Evolutionary conservation across 192 early-diverging fungal species (phyloP).

Genomic region (Rhizoclosmatium globosum): DNA sequence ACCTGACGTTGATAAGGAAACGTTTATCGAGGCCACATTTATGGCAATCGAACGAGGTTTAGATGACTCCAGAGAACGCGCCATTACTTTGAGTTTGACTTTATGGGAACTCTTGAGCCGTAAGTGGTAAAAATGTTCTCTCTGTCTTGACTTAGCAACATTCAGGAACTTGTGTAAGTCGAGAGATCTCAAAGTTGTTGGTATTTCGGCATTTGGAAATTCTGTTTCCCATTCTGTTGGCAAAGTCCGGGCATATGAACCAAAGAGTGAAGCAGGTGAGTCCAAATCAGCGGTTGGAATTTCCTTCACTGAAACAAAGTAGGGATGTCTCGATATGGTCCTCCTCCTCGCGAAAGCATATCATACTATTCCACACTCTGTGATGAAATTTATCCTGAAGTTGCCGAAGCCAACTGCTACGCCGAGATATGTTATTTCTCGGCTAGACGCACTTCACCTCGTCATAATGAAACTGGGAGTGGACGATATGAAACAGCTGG

Average conservation of each 20-base stretch:
- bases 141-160: background rate
- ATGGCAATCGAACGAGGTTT: conserved; percentile 56
- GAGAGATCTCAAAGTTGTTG: conserved; percentile 53
- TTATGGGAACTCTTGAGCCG: conserved; percentile 61
- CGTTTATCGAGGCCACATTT: conserved; percentile 58
- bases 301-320: conserved; percentile 2
- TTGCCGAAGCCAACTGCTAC: conserved; percentile 50
- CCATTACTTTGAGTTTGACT: conserved; percentile 48
- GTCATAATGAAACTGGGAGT: conserved; percentile 59
- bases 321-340: conserved; percentile 54
- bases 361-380: conserved; percentile 51
- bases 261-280: conserved; percentile 55
- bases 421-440: conserved; percentile 59
- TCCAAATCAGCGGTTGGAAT: conserved; percentile 13
- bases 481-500: conserved; percentile 32
- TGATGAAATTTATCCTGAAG: conserved; percentile 63
- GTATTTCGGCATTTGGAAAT: conserved; percentile 58
- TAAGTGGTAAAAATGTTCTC: conserved; percentile 29
- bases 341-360: conserved; percentile 61
- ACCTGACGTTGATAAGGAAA: conserved; percentile 45
- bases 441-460: conserved; percentile 60
- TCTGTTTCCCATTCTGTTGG: conserved; percentile 56
- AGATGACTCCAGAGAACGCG: conserved; percentile 65
- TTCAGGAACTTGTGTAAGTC: conserved; percentile 57
- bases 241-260: conserved; percentile 66